Percentiles rank a stretch among this genome's conserved stretches.
phyloP scores from a whole-genome alignment of 148 eudicot species.

The Diospyros kaki region DNA sequence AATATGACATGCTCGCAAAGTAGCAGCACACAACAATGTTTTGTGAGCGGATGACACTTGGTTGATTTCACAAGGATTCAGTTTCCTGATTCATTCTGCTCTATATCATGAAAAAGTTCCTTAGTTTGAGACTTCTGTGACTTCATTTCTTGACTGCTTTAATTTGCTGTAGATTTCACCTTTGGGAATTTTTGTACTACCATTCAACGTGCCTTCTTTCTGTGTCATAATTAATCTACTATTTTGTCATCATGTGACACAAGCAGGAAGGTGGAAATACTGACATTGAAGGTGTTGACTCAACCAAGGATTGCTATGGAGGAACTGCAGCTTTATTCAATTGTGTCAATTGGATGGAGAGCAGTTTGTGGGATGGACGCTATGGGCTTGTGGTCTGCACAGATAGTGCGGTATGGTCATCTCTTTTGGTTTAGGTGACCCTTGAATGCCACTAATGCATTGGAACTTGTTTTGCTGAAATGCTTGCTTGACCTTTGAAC shows the following conservation, averaged over 20 bases:
- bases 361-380: constrained; percentile 98
- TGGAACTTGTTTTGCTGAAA: not conserved
- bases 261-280: constrained; percentile 77
- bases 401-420: constrained; percentile 84
- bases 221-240: not conserved
- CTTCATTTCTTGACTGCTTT: not conserved
- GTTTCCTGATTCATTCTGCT: not conserved
- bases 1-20: no score
- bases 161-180: not conserved
- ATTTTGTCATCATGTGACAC: constrained; percentile 16
- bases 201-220: not conserved
- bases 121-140: not conserved
- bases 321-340: constrained; percentile 97
- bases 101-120: not conserved
- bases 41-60: not conserved
- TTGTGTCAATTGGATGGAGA: constrained; percentile 97
- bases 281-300: constrained; percentile 97
- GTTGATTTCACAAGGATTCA: not conserved
- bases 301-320: constrained; percentile 97
- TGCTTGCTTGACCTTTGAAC: not conserved
- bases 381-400: constrained; percentile 97
- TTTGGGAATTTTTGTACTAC: not conserved
- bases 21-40: no score
- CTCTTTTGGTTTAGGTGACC: constrained; percentile 3
- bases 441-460: not conserved